phyloP scores from a whole-genome alignment of 2,329 filamentous ascomycete genomes.

The Rhexocercosporidium sp. region DNA sequence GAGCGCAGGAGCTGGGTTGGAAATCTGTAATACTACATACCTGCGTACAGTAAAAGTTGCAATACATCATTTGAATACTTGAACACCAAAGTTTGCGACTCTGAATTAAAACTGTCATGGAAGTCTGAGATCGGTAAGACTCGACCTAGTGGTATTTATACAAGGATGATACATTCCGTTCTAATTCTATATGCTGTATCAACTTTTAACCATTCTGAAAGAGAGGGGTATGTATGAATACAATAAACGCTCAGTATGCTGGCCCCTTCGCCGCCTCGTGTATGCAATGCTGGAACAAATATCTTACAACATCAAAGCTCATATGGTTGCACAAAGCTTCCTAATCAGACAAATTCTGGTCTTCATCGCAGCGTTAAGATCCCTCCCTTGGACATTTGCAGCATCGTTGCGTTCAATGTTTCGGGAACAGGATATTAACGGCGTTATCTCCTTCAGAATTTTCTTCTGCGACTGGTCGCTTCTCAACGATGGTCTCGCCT shows the following conservation, averaged over 20 bases:
- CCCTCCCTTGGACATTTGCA: background rate
- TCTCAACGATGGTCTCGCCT: background rate
- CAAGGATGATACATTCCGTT: background rate
- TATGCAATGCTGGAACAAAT: background rate
- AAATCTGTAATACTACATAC: background rate
- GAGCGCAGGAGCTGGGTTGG: slow-evolving; percentile 3
- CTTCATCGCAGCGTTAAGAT: background rate
- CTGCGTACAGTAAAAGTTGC: background rate
- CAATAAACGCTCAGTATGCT: background rate
- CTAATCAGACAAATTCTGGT: background rate
- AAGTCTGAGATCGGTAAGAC: background rate
- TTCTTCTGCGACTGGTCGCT: background rate
- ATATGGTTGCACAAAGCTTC: background rate
- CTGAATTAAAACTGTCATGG: background rate
- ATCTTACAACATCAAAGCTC: background rate
- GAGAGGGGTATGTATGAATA: background rate
- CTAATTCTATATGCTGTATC: background rate
- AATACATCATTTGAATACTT: background rate
- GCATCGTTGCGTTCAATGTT: background rate
- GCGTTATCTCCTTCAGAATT: background rate
- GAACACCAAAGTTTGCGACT: background rate
- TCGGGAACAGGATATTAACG: background rate
- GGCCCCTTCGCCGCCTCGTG: background rate
- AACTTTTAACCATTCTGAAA: background rate
- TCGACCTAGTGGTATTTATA: background rate